Base-by-base conservation (phyloP, 106 monocot species). In the Phalaenopsis equestris region DNA sequence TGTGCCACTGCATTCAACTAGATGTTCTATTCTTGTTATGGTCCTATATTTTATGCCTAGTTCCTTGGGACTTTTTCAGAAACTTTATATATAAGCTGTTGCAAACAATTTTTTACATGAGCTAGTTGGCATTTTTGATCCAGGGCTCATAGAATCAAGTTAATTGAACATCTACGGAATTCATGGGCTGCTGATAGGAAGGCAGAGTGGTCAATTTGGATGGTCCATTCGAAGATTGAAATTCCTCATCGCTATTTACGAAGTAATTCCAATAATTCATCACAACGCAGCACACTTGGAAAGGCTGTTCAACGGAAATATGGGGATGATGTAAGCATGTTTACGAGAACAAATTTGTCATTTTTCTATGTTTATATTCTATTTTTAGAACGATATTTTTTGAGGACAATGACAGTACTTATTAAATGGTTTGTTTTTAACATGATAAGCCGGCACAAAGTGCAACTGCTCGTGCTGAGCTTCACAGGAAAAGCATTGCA, bases 171-270 rank as follows among this genome's bases (percentile, higher is more conserved):
- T 83, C 86, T 99, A 30, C 84, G 81, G 76, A 84, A 87, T 73
- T 67, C 81, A 43, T 99, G 98, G 98, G 82, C 89, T 36, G 48
- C 55, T 67, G 94, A 99, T 79, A 83, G 98, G 57, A 99, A 94
- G 82, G 76, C 94, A 41, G 93, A 99, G 86, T 99, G 98, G 94
- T 94, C 98, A 78, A 98, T 98, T 76, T 98, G 98, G 98, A 98
- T 95, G 84, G 91, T 94, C 76, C 90, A 98, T 86, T 94, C 94
- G 2, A 94, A 89, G 78, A 87, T 89, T 74, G 94, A 94, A 36
- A 91, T 94, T 78, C 94, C 94, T 41, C 94, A 94, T 61, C 92
- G 89, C 43, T 98, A 94, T 85, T 83, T 98, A 74, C 88, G 86
- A 79, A 98, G 94, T 83, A 84, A 85, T 80, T 72, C 79, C 78